Percentiles rank a stretch among this genome's conserved stretches.
These are phyloP conservation scores for Fusarium mangiferae DNA, from an alignment of 2,329 filamentous ascomycete genomes.

Conservation along the genomic window DNA sequence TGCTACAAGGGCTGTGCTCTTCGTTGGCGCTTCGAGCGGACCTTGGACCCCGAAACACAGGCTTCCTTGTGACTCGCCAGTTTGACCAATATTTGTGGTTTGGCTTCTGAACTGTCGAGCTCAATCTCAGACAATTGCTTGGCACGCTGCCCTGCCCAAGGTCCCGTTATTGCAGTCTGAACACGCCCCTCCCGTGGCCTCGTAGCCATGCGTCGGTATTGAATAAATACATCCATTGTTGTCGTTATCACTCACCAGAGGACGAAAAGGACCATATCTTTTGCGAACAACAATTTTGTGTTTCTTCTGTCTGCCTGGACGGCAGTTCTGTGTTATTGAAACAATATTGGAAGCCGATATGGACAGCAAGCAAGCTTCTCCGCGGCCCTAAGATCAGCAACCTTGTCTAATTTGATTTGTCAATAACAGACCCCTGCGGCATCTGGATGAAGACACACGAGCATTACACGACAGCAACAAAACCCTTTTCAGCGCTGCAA, in stretches of 20 bases:
- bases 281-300: background rate
- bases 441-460: slow-evolving; percentile 25
- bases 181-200: slow-evolving; percentile 21
- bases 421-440: slow-evolving; percentile 21
- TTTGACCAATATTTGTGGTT: slow-evolving; percentile 26
- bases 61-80: slow-evolving; percentile 35
- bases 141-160: slow-evolving; percentile 23
- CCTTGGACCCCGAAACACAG: slow-evolving; percentile 26
- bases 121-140: slow-evolving; percentile 37
- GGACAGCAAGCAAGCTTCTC: slow-evolving; percentile 25
- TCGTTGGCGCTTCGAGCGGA: slow-evolving; percentile 25
- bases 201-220: slow-evolving; percentile 17
- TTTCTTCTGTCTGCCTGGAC: slow-evolving; percentile 9
- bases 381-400: slow-evolving; percentile 35
- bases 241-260: slow-evolving; percentile 23
- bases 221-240: slow-evolving; percentile 33
- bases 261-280: background rate
- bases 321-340: background rate
- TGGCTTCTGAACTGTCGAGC: slow-evolving; percentile 17
- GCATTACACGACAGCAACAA: slow-evolving; percentile 24
- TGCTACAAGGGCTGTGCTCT: slow-evolving; percentile 26
- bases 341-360: slow-evolving; percentile 12
- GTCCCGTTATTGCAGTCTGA: slow-evolving; percentile 12
- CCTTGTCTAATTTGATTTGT: slow-evolving; percentile 34
- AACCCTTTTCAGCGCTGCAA: slow-evolving; percentile 38